These are phyloP conservation scores for Gardenia jasminoides DNA, from an alignment of 257 asterid genomes.

Conservation along the genomic window DNA sequence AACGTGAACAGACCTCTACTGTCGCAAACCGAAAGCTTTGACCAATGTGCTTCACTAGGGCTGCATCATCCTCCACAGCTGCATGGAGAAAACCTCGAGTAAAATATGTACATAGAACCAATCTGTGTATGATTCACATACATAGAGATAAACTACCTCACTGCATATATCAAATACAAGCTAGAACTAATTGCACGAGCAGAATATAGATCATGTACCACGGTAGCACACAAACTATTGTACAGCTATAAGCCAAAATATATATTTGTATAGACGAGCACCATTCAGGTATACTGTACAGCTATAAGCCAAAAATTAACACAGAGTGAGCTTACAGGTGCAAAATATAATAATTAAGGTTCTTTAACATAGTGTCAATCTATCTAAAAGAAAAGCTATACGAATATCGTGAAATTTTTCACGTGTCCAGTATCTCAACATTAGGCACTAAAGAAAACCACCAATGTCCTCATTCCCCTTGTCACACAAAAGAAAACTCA, in stretches of 20 bases:
- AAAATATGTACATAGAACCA: neutral
- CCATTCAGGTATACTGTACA: neutral
- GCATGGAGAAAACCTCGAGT: slow-evolving; percentile 19
- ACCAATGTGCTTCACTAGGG: slow-evolving; percentile 71
- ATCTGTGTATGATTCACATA: neutral
- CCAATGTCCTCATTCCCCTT: neutral
- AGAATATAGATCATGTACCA: neutral
- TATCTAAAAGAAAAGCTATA: neutral
- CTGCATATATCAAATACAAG: neutral
- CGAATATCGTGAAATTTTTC: neutral
- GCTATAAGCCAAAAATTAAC: neutral
- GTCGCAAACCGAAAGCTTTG: slow-evolving; percentile 87
- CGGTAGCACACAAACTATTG: neutral
- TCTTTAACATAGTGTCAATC: neutral
- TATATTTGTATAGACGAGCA: neutral
- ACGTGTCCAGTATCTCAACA: neutral
- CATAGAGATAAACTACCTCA: neutral
- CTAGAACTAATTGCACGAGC: neutral
- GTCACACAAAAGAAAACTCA: neutral
- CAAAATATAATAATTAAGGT: neutral
- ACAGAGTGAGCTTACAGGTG: neutral
- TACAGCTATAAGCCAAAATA: neutral
- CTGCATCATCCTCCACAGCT: slow-evolving; percentile 85
- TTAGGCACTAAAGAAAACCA: neutral
- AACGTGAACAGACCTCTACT: slow-evolving; percentile 49